Conservation (phyloP, 1,284 basidiomycete species). For the Puccinia horiana region DNA sequence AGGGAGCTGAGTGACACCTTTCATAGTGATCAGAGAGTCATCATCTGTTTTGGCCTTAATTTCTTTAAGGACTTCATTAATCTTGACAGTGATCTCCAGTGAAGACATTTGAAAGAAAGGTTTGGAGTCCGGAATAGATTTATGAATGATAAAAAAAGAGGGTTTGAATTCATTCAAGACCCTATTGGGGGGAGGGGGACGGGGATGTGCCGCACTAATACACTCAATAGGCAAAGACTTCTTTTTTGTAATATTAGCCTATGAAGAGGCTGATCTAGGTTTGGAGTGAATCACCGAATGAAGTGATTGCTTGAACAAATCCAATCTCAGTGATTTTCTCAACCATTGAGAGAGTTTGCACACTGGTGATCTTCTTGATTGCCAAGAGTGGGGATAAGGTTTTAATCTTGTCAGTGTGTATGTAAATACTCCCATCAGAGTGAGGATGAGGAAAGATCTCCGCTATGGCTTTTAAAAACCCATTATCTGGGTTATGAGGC, state of each 20-base stretch:
- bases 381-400: neutral
- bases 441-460: neutral
- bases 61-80: neutral
- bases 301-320: neutral
- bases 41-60: neutral
- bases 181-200: neutral
- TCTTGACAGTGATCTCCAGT: neutral
- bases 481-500: too few species aligned
- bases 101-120: neutral
- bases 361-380: neutral
- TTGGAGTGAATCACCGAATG: neutral
- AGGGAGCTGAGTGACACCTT: neutral
- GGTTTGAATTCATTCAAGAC: conserved; percentile 10
- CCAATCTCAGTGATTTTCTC: neutral
- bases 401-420: neutral
- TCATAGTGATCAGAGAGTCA: neutral
- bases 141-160: conserved; percentile 8
- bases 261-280: neutral
- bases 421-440: neutral
- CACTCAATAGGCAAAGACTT: neutral
- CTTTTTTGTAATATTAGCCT: neutral
- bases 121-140: neutral
- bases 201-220: too few species aligned
- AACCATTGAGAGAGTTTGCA: too few species aligned
- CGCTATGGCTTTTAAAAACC: too few species aligned